Base-by-base conservation (phyloP, 1,284 basidiomycete species). In the Boletus smithii region DNA sequence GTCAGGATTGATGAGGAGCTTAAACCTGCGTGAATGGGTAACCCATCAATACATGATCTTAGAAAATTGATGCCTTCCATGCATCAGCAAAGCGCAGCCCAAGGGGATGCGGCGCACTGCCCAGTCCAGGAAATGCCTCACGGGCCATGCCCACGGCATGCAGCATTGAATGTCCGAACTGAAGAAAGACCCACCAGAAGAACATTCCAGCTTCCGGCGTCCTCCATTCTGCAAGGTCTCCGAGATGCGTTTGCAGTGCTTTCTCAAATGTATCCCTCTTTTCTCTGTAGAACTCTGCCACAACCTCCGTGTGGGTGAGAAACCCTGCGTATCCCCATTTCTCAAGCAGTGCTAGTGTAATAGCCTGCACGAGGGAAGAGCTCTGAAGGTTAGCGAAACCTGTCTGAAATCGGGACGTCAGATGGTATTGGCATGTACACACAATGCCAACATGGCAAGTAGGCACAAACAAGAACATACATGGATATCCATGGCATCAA, bases 161-260 rank as follows among this genome's bases (percentile, higher is more conserved):
- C 47, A 40, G 53, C 52, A 49, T 61, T 10, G 42, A 46, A 41
- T 44, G 18, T 40, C 43, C 54, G 46, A 53, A 56, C 10, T 42
- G 46, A 41, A 38, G 58, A 65, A 65, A 43, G 47, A 73, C 81
- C 50, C 61, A 87, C 90, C 90, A 94, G 61, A 91, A 81, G 71
- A 94, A 93, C 88, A 93, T 88, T 53, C 94, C 94, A 3, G 94
- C 89, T 43, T 91, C 85, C 0, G 95, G 95, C 1, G 77, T 74
- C 33, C 73, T 79, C 93, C 94, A 98, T 55, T 86, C 83, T 5
- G 83, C 91, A 18, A 94, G 69, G 2, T 83, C 89, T 46, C 73
- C 73, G 24, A 97, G 76, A 61, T 95, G 78, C 61, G 77, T 80
- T 48, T 77, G 72, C 66, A 94, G 85, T 27, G 86, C 83, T 1